Evolutionary conservation across 306 rosid genomes (phyloP).

Genomic region (Quercus ilex): DNA sequence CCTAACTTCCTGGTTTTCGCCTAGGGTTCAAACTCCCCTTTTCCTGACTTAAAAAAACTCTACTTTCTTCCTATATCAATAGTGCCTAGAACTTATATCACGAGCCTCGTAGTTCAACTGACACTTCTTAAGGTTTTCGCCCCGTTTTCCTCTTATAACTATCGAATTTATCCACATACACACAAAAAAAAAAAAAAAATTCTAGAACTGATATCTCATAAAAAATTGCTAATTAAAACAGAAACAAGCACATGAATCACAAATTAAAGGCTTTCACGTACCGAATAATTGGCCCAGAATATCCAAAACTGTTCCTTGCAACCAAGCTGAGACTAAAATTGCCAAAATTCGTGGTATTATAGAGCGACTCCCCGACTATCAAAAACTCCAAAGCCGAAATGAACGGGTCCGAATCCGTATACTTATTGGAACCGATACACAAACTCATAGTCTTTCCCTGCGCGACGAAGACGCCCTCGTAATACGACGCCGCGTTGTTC

Average conservation of each 20-base stretch:
- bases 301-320: constrained; percentile 63
- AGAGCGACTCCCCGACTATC: constrained; percentile 48
- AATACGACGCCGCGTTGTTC: constrained; percentile 33
- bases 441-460: constrained; percentile 56
- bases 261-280: constrained; percentile 14
- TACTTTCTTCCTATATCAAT: too few relatives aligned
- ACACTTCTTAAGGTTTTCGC: fast-evolving
- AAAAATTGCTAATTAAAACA: neutral
- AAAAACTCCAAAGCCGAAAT: constrained; percentile 75
- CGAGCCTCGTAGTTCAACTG: too few relatives aligned
- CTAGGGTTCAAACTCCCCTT: too few relatives aligned
- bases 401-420: constrained; percentile 86
- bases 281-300: constrained; percentile 61
- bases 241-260: neutral
- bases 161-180: too few relatives aligned
- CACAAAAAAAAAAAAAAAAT: fast-evolving
- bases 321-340: constrained; percentile 43
- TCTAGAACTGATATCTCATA: neutral
- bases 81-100: neutral
- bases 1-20: too few relatives aligned
- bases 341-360: constrained; percentile 69
- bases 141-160: too few relatives aligned
- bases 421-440: constrained; percentile 64
- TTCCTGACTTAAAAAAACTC: too few relatives aligned
- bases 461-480: constrained; percentile 72